Evolutionary conservation across 2,329 filamentous ascomycete species (phyloP).

Genomic region (Monilinia polystroma): DNA sequence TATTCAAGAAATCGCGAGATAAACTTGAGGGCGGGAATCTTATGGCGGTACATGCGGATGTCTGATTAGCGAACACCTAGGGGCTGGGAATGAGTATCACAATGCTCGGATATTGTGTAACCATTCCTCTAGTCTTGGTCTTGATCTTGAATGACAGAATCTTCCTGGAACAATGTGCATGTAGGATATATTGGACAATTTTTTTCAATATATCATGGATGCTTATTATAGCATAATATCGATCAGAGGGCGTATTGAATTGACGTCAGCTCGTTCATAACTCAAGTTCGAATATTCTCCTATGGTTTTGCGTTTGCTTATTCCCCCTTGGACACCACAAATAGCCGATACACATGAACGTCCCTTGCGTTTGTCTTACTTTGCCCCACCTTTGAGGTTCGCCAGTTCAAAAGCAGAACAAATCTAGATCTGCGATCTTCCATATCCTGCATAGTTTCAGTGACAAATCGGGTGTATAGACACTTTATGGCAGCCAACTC

Average conservation of each 20-base stretch:
- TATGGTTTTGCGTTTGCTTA: background rate
- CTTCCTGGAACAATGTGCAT: background rate
- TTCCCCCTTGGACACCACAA: background rate
- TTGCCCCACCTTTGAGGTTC: background rate
- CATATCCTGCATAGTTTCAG: background rate
- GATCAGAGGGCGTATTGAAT: background rate
- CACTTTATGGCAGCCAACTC: too few species aligned
- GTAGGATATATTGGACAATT: background rate
- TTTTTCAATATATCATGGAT: background rate
- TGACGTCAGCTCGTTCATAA: background rate
- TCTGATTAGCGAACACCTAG: slow-evolving; percentile 8
- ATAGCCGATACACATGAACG: slow-evolving; percentile 11
- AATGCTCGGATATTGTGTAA: slow-evolving; percentile 12
- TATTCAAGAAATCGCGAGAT: background rate
- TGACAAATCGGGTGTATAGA: background rate
- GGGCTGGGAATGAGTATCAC: background rate
- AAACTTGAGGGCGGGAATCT: background rate
- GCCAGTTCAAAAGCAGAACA: background rate
- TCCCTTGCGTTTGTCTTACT: slow-evolving; percentile 12
- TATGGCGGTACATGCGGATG: background rate
- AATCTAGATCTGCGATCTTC: slow-evolving; percentile 1
- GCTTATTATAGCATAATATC: background rate
- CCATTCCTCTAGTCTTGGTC: background rate
- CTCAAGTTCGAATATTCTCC: too few species aligned
- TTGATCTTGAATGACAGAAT: too few species aligned